phyloP scores from a whole-genome alignment of 2,329 filamentous ascomycete species.

The Colletotrichum godetiae region DNA sequence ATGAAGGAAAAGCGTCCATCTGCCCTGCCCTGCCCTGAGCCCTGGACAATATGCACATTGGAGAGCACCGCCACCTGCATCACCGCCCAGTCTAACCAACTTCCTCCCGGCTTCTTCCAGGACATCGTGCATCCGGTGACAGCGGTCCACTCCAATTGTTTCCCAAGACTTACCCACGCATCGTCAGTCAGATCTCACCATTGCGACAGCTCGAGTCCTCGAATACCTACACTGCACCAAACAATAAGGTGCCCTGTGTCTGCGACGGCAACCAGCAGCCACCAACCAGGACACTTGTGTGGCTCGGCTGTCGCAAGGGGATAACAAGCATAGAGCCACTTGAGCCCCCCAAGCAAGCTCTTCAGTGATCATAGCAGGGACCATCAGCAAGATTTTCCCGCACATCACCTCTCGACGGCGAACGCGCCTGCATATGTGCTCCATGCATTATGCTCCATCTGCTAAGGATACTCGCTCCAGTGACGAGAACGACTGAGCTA shows the following conservation, averaged over 20 bases:
- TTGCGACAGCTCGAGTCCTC: background rate
- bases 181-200: conserved; percentile 7
- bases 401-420: background rate
- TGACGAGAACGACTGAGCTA: conserved; percentile 2
- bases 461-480: background rate
- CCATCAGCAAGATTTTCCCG: conserved; percentile 6
- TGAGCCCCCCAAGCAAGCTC: background rate
- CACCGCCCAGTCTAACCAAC: conserved; percentile 19
- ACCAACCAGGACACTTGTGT: background rate
- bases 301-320: background rate
- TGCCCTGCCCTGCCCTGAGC: background rate
- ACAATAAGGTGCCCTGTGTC: background rate
- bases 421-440: background rate
- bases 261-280: background rate
- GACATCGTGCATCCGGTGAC: background rate
- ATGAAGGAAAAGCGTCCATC: background rate
- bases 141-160: background rate
- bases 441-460: background rate
- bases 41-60: conserved; percentile 13
- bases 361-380: background rate
- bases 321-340: background rate
- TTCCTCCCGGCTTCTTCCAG: conserved; percentile 1
- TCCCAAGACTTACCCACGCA: background rate
- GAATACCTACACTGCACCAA: background rate
- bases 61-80: conserved; percentile 34